phyloP scores from a whole-genome alignment of 148 eudicot genomes.

The Fagopyrum tataricum region DNA sequence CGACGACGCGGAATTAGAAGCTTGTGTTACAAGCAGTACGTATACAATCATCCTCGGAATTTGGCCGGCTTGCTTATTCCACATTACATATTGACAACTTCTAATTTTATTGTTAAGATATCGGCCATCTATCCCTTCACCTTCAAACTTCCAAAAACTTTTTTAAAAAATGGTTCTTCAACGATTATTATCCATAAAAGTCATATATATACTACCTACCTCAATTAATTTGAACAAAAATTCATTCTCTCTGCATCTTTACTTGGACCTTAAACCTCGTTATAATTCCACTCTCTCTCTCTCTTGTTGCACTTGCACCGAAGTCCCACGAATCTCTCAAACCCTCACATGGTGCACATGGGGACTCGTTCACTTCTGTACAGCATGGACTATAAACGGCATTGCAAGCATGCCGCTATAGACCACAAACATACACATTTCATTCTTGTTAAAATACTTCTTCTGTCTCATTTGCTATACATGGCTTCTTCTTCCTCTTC shows the following conservation, averaged over 20 bases:
- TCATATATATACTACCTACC: not conserved
- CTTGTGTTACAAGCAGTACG: not conserved
- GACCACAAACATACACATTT: not conserved
- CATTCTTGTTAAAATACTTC: not conserved
- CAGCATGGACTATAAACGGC: not conserved
- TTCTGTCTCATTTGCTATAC: not conserved
- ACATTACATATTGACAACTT: not conserved
- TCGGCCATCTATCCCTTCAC: slow-evolving; percentile 9
- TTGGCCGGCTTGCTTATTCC: not conserved
- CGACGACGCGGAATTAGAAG: not conserved
- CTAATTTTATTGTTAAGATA: not conserved
- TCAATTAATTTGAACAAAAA: not conserved
- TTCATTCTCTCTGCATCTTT: slow-evolving; percentile 8
- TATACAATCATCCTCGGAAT: not conserved
- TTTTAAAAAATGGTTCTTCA: not conserved
- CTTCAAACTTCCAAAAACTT: not conserved
- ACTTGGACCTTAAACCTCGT: slow-evolving; percentile 4
- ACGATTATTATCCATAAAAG: not conserved
- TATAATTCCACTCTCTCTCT: not conserved
- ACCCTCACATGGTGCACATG: slow-evolving; percentile 10
- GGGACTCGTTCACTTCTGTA: not conserved
- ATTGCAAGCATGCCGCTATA: not conserved
- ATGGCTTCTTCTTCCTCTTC: slow-evolving; percentile 6
- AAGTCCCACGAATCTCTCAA: slow-evolving; percentile 3
- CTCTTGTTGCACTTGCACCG: not conserved